phyloP scores from a whole-genome alignment of 805 yeast species.

The Cyberlindnera americana region DNA sequence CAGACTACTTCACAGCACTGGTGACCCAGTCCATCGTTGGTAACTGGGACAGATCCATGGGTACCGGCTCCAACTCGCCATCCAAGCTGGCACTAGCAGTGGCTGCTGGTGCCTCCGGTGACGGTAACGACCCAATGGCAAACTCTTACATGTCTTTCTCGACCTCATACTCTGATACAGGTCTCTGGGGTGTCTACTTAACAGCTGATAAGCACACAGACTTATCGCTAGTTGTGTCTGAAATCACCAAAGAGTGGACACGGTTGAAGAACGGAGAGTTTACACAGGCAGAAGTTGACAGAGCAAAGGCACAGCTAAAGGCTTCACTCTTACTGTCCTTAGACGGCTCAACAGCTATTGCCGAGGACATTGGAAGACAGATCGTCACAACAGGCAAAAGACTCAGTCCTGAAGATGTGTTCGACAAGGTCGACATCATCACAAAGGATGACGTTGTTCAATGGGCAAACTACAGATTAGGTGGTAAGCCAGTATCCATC shows the following conservation, averaged over 20 bases:
- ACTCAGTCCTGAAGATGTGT: conserved; percentile 44
- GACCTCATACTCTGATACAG: conserved; percentile 95
- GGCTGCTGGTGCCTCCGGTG: conserved; percentile 51
- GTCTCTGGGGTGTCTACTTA: conserved; percentile 94
- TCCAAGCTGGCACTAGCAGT: conserved; percentile 74
- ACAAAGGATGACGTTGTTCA: conserved; percentile 72
- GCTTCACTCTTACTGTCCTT: conserved; percentile 85
- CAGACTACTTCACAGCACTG: conserved; percentile 91
- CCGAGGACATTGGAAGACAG: conserved; percentile 98
- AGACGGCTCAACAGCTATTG: conserved; percentile 93
- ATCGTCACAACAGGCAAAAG: conserved; percentile 85
- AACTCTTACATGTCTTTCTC: conserved; percentile 96
- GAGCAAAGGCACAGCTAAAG: conserved; percentile 92
- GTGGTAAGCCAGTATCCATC: conserved; percentile 77
- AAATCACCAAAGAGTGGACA: conserved; percentile 83
- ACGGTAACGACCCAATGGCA: conserved; percentile 65
- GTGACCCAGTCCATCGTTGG: conserved; percentile 97
- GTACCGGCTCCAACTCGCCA: conserved; percentile 79
- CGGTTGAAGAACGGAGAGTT: conserved; percentile 77
- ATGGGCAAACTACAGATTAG: conserved; percentile 84
- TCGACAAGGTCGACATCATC: conserved; percentile 67
- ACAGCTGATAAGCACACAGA: conserved; percentile 68
- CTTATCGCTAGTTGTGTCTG: conserved; percentile 65
- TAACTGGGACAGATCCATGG: conserved; percentile 93
- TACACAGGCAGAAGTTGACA: conserved; percentile 80